A percentile compares a stretch with the other conserved stretches of the same genome.
phyloP scores from a whole-genome alignment of 805 yeast genomes.

The Candida verbasci region DNA sequence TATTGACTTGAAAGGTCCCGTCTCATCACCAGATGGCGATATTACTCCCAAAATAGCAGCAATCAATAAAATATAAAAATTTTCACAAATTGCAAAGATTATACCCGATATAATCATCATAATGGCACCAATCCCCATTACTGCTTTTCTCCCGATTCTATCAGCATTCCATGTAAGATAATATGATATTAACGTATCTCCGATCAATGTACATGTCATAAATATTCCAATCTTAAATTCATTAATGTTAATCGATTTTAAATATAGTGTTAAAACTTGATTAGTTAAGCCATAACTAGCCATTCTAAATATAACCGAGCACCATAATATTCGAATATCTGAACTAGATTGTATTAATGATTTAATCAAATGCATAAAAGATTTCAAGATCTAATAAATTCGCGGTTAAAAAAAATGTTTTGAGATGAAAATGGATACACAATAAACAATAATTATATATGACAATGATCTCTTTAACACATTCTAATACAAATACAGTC shows the following conservation, averaged over 20 bases:
- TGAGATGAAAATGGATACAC: no score
- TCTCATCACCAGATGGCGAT: constrained; percentile 85
- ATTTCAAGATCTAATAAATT: no score
- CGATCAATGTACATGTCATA: constrained; percentile 76
- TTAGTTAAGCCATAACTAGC: constrained; percentile 75
- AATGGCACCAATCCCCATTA: constrained; percentile 58
- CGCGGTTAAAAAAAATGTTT: no score
- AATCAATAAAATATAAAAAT: constrained; percentile 49
- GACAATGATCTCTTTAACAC: no score
- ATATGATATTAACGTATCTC: constrained; percentile 73
- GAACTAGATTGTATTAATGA: constrained; percentile 34
- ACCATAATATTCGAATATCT: constrained; percentile 64
- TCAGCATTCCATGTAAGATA: constrained; percentile 76
- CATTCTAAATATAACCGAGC: constrained; percentile 66
- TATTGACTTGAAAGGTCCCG: constrained; percentile 84
- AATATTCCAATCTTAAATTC: constrained; percentile 67
- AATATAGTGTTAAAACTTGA: constrained; percentile 67
- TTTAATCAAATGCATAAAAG: constrained; percentile 27
- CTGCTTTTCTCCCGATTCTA: constrained; percentile 58
- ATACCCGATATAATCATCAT: constrained; percentile 69
- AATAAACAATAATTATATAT: no score
- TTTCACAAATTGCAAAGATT: constrained; percentile 53
- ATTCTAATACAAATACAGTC: no score
- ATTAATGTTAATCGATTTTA: constrained; percentile 49
- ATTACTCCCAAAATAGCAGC: constrained; percentile 85